Evolutionary conservation across 345 rosid species (phyloP), one percentile per base, ranked within the genome.

Genomic region (Eucalyptus urophylla): DNA sequence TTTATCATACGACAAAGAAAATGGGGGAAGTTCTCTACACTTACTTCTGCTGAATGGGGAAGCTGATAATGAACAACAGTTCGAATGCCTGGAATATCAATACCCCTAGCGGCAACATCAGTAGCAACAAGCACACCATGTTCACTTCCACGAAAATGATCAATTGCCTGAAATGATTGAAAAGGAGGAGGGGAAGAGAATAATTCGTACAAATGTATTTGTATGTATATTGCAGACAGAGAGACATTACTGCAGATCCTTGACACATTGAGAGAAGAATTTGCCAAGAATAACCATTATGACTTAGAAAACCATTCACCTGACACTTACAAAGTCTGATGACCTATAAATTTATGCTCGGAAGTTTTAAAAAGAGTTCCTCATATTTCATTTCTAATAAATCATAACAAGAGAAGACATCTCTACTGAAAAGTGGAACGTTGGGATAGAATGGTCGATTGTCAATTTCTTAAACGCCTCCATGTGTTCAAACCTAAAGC

Each of bases 41-140:
- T 89, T 93, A 98, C 99, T 91, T 96, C 99, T 45, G 99, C 97
- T 22, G 99, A 94, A 95, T 97, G 99, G 50, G 99, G 99, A 91
- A 98, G 99, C 92, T 98, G 99, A 93, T 97, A 98, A 93, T 96
- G 99, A 92, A 98, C 91, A 89, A 98, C 94, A 90, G 99, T 98
- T 92, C 99, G 95, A 83, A 98, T 95, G 93, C 96, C 97, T 87
- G 97, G 97, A 90, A 98, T 96, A 94, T 98, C 99, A 89, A 98
- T 96, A 58, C 99, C 99, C 93, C 99, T 96, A 86, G 99, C 99
- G 67, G 97, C 99, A 92, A 98, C 97, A 95, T 97, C 99, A 31
- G 99, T 98, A 49, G 99, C 99, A 90, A 97, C 87, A 89, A 98
- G 99, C 88, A 98, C 91, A 85, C 97, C 97, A 90, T 96, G 93